Base-by-base conservation (phyloP, 768 basidiomycete species). In the Cystobasidium ongulense region DNA sequence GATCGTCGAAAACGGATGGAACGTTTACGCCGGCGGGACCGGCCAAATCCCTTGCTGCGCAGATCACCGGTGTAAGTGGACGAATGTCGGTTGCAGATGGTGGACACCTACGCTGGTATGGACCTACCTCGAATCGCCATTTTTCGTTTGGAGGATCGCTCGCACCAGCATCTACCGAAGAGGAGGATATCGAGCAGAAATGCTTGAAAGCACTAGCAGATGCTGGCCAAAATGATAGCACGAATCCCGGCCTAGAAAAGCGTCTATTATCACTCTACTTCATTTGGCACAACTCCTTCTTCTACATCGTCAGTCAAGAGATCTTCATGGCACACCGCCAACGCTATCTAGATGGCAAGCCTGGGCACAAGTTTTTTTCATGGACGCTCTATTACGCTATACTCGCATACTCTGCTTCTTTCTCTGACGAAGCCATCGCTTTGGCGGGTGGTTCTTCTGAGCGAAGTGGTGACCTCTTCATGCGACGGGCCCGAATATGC, bases 221-320 rank as follows among this genome's bases (percentile, higher is more conserved):
- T 31, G 63, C 63, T n/a, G 63, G 63, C 2, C 27, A 64, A 5
- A 46, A 36, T 21, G 38, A 64, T 29, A 39, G 38, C 21, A 13
- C 63, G 3, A 41, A 64, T 38, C 43, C 63, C 3, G 35, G 27
- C n/a, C 21, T 64, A 13, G 63, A 64, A 29, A 64, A 64, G 36
- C 63, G 63, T 3, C 63, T 64, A 17, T 38, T 64, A 27, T 64
- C 63, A 3, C 63, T 64, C 27, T 64, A 64, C 35, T 64, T 64
- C 35, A 64, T 64, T 29, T 64, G 63, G 63, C 63, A 64, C 63
- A 64, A 64, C 43, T 64, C 63, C 2, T 64, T 64, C 63, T 64
- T 64, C 33, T 64, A 64, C 25, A 64, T 64, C 43, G 35, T 64
- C 38, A 39, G 43, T 41, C 63, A 64, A 64, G 63, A 64, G 23